Conservation (phyloP, 495 filamentous ascomycete species). For the Penicillium dipodomyicola region DNA sequence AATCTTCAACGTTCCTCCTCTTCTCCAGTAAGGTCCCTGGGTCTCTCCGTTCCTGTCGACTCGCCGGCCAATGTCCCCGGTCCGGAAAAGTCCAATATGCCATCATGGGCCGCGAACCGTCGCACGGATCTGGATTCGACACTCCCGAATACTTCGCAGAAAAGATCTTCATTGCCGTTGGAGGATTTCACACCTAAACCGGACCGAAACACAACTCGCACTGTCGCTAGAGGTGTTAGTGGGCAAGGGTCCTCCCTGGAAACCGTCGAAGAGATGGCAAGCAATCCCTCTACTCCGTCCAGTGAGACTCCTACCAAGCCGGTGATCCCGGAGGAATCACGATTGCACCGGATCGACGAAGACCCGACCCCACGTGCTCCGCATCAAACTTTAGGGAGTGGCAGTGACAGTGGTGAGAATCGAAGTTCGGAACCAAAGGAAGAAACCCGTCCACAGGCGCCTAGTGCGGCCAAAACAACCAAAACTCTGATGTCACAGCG, state of each 20-base stretch:
- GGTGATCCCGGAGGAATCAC: slow-evolving; percentile 31
- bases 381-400: slow-evolving; percentile 42
- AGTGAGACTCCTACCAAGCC: slow-evolving; percentile 44
- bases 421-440: slow-evolving; percentile 43
- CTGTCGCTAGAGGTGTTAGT: slow-evolving; percentile 58
- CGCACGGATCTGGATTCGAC: slow-evolving; percentile 39
- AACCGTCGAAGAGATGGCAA: slow-evolving; percentile 86
- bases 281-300: slow-evolving; percentile 71
- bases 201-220: slow-evolving; percentile 36
- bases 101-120: slow-evolving; percentile 56
- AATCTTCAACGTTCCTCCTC: slow-evolving; percentile 64
- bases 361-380: slow-evolving; percentile 37
- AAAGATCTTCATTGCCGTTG: slow-evolving; percentile 32
- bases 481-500: slow-evolving; percentile 45
- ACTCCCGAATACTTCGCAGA: slow-evolving; percentile 45
- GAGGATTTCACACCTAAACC: slow-evolving; percentile 35
- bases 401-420: slow-evolving; percentile 51
- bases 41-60: slow-evolving; percentile 55
- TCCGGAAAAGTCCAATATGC: slow-evolving; percentile 62
- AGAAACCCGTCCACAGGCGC: slow-evolving; percentile 32
- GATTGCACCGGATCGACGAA: slow-evolving; percentile 42
- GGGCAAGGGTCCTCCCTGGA: slow-evolving; percentile 71
- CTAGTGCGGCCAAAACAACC: slow-evolving; percentile 23
- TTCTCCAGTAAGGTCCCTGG: slow-evolving; percentile 56
- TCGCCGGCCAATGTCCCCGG: slow-evolving; percentile 55